Evolutionary conservation across 495 filamentous ascomycete genomes (phyloP), one percentile per base, ranked within the genome.

Genomic region (Penicillium maclennaniae): DNA sequence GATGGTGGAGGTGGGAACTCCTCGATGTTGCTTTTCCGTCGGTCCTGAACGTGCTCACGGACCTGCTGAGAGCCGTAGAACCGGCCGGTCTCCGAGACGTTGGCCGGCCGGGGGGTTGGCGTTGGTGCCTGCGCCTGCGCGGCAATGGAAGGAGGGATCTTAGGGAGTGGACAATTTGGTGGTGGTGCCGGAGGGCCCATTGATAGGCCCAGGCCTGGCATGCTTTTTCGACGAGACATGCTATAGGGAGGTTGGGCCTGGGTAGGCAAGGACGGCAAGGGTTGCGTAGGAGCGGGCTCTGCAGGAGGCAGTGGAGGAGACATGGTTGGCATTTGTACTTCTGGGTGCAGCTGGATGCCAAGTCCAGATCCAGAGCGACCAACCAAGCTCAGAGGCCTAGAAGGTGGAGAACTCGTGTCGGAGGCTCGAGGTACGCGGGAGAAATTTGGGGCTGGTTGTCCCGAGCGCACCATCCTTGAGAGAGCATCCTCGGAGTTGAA

Each of bases 121-220:
- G 49, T 37, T 41, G 55, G 55, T 45, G 51, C 37, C 23, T 23
- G 23, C n/a, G 49, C 42, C 45, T 58, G 55, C 49, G 51, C 37
- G 21, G 51, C 26, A 6, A 61, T 50, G 12, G 60, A 50, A 0
- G 66, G 63, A 9, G 84, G 84, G 10, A 87, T 72, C 6, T 84
- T 81, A 7, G 84, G 85, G 4, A 87, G 72, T 0, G 85, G 83
- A 46, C 77, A 79, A 17, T 76, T 83, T 10, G 85, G 85, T 15
- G 85, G 85, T 12, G 85, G 85, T 14, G 76, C 76, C 0, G 84
- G 84, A 40, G 83, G 84, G 1, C 82, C 83, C 10, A 80, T 71
- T 1, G 67, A 68, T 27, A 87, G 65, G 6, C 79, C 68, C 27
- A 87, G 66, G 7, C 79, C 78, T 5, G 81, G 80, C 73, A 86